Evolutionary conservation across 495 filamentous ascomycete species (phyloP), one percentile per base, ranked within the genome.

Genomic region (Podospora sp.): DNA sequence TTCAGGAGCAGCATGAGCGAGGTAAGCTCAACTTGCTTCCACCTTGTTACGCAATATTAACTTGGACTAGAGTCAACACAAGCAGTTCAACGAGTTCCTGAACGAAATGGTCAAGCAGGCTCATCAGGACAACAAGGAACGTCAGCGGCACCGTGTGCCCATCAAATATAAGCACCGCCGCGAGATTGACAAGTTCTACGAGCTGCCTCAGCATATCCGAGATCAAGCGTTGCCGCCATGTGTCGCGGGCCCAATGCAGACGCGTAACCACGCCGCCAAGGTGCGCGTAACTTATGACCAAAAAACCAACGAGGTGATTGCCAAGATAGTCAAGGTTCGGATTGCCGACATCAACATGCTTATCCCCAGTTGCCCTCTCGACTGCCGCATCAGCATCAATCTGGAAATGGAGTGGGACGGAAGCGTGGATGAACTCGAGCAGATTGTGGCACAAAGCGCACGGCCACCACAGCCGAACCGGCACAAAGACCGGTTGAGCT

Each of bases 1-100:
- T 97, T 97, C 72, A 85, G 87, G 66, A 96, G 92, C 70, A 90
- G 84, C 51, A 97, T 97, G 93, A 94, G 88, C 25, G 86, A 90
- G 75, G 92, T 93, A 85, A 78, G 88, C 81, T 60, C 18, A 63
- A n/a, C 8, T 40, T 7, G 25, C 58, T 63, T 36, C 22, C 14
- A 16, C 52, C 40, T 49, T 63, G n/a, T 2, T 25, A 33, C 21
- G 25, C 16, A 25, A 9, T 51, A 16, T 22, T 51, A 12, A 50
- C 61, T 1, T 0, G 25, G 67, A 20, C 56, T 63, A 95, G 91
- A 76, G 79, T 56, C 92, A 97, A 83, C 93, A 97, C 75, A 84
- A 85, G 35, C 79, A 77, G 12, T 86, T 93, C 73, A 97, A 97
- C 73, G 83, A 87, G 11, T 96, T 89, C 71, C 83, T 97, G 26